These are phyloP conservation scores for Capronia coronata DNA, from an alignment of 2,329 filamentous ascomycete genomes.

Conservation along the genomic window DNA sequence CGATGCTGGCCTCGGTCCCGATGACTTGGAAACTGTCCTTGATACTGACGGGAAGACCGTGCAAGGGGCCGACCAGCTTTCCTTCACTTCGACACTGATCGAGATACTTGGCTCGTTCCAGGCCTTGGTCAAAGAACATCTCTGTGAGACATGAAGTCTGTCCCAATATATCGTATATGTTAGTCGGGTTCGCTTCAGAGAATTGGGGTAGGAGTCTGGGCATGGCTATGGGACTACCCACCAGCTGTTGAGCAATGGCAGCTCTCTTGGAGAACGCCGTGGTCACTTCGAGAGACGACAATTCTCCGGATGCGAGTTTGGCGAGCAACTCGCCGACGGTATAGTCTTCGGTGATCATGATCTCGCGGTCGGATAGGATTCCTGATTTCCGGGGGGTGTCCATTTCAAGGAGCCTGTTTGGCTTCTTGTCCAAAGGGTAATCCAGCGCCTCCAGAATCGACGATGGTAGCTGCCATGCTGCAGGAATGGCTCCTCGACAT, in stretches of 20 bases:
- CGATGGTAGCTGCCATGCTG: constrained; percentile 30
- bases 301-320: constrained; percentile 21
- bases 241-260: constrained; percentile 28
- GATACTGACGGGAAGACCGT: constrained; percentile 32
- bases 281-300: constrained; percentile 27
- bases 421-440: constrained; percentile 21
- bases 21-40: constrained; percentile 31
- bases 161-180: neutral
- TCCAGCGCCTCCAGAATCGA: constrained; percentile 13
- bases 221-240: constrained; percentile 4
- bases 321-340: constrained; percentile 38
- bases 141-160: constrained; percentile 31
- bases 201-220: neutral
- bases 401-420: constrained; percentile 30
- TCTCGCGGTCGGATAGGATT: constrained; percentile 40
- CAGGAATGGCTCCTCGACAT: constrained; percentile 23
- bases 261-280: constrained; percentile 29
- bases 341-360: constrained; percentile 45
- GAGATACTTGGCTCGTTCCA: constrained; percentile 28
- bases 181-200: neutral
- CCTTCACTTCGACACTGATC: constrained; percentile 29
- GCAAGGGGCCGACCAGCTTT: constrained; percentile 29
- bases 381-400: constrained; percentile 38
- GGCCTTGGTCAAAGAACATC: constrained; percentile 29
- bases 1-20: constrained; percentile 28